phyloP scores from a whole-genome alignment of 192 early-diverging fungal genomes.

The Rhizophagus sp. region DNA sequence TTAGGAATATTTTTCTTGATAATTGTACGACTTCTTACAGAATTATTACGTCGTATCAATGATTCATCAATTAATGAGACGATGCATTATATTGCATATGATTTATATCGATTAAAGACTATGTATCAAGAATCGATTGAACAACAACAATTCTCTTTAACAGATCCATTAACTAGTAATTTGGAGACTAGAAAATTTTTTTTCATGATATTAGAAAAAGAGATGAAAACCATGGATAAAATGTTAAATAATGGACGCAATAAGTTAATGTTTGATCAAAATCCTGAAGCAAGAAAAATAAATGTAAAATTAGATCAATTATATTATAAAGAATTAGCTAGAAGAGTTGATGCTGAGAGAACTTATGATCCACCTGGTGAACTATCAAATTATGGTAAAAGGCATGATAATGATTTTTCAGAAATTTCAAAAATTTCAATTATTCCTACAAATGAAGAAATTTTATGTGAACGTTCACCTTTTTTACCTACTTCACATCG shows the following conservation, averaged over 20 bases:
- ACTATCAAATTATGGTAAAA: slow-evolving; percentile 37
- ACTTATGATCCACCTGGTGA: slow-evolving; percentile 26
- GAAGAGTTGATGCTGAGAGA: neutral
- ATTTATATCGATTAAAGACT: neutral
- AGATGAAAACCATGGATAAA: slow-evolving; percentile 5
- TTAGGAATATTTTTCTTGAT: slow-evolving; percentile 31
- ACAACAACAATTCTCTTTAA: neutral
- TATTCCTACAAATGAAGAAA: slow-evolving; percentile 57
- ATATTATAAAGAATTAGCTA: neutral
- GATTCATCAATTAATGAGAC: slow-evolving; percentile 31
- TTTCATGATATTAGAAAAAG: slow-evolving; percentile 19
- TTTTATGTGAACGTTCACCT: slow-evolving; percentile 38
- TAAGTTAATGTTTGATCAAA: too few relatives aligned
- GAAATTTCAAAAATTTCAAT: slow-evolving; percentile 49
- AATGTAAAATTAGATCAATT: too few relatives aligned
- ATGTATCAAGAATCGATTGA: neutral
- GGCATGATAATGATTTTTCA: slow-evolving; percentile 57
- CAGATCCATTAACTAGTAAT: neutral
- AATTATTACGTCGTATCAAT: slow-evolving; percentile 37
- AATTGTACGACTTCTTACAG: slow-evolving; percentile 39
- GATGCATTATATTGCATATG: neutral
- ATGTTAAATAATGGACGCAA: neutral
- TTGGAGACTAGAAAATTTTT: neutral
- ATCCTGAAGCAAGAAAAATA: too few relatives aligned
- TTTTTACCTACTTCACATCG: slow-evolving; percentile 46